Base-by-base conservation (phyloP, 2,329 filamentous ascomycete genomes). In the Mollisia scopiformis region DNA sequence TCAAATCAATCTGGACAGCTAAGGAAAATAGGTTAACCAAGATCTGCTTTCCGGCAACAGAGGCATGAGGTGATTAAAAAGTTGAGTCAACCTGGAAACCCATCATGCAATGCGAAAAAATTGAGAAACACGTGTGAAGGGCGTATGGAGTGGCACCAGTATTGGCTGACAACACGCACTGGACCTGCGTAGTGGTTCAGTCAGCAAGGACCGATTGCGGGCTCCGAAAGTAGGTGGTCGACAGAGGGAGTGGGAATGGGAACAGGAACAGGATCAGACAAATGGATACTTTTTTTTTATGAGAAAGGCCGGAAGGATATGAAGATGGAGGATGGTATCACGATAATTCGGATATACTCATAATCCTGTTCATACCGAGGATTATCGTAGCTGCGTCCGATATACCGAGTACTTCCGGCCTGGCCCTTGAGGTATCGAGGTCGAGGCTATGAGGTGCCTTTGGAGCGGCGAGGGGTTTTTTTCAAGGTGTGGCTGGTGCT, bases 241-340 rank as follows among this genome's bases (percentile, higher is more conserved):
- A 13, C 30, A 33, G 31, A 14, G 16, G 11, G 11, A 35, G 16
- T 14, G 16, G 11, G 31, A 35, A 35, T 10, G 16, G 31, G 31
- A 33, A n/a, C 28, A 53, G 50, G 35, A 31, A 3, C 33, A 47
- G 43, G 43, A 27, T 23, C 11, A 23, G n/a, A 27, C 5, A 8
- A 16, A 19, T 6, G 28, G 28, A 33, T 21, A 3, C 16, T 50
- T 16, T 21, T 2, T 28, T 14, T 13, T 13, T 47, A 47, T 47
- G 43, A 47, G 43, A 27, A 47, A 14, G 21, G 6, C 49, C 27
- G 49, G 53, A 55, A 46, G 21, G 28, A 27, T 39, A 51, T 51
- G 2, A 83, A 73, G 63, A 23, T 57, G 19, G 14, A n/a, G n/a
- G 21, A 37, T 11, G 6, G 25, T 10, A 53, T 53, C 53, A 63